Conservation (phyloP, 2,329 filamentous ascomycete species). For the Aspergillus hiratsukae region DNA sequence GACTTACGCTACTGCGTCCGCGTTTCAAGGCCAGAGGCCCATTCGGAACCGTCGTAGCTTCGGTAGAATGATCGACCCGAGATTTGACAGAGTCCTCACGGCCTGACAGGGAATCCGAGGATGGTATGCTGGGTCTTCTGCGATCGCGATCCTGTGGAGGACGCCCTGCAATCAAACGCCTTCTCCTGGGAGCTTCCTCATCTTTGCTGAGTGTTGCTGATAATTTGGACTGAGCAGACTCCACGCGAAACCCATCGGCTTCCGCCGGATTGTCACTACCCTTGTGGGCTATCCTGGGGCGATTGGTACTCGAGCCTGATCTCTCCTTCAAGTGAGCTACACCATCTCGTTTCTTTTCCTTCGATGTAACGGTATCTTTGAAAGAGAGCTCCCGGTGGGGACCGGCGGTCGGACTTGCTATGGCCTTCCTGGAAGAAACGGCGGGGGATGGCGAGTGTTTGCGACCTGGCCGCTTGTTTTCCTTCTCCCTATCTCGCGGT, state of each 20-base stretch:
- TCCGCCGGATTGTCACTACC: constrained; percentile 27
- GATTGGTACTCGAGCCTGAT: constrained; percentile 8
- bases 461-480: constrained; percentile 29
- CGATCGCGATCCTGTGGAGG: constrained; percentile 36
- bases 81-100: constrained; percentile 34
- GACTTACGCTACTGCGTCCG: constrained; percentile 39
- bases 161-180: constrained; percentile 39
- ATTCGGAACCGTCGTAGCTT: constrained; percentile 17
- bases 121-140: constrained; percentile 34
- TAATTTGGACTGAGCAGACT: constrained; percentile 27
- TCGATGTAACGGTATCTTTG: constrained; percentile 21
- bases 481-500: constrained; percentile 37
- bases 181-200: constrained; percentile 35
- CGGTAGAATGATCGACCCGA: constrained; percentile 23
- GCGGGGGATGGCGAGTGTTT: constrained; percentile 39
- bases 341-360: constrained; percentile 26
- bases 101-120: constrained; percentile 38
- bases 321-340: constrained; percentile 23
- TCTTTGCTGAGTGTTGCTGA: constrained; percentile 22
- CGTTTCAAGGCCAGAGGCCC: constrained; percentile 33
- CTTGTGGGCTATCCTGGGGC: constrained; percentile 22
- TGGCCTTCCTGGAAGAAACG: constrained; percentile 27
- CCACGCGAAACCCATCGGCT: constrained; percentile 25
- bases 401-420: constrained; percentile 27
- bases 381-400: constrained; percentile 19